Conservation (phyloP, 208 protist genomes). For the Angomonas ambiguus region DNA sequence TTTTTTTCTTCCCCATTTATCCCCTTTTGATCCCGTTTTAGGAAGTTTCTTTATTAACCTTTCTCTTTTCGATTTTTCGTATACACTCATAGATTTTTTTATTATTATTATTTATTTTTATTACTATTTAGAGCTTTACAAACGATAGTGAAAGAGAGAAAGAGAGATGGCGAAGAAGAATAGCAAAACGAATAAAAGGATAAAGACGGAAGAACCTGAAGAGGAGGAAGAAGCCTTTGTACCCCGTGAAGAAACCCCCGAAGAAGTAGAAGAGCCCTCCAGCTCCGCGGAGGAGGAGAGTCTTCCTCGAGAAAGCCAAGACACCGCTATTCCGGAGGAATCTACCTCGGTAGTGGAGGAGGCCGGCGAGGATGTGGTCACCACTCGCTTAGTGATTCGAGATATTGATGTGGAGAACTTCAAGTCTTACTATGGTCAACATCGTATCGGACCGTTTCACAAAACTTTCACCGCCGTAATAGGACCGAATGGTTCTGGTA, state of each 20-base stretch:
- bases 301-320: neutral
- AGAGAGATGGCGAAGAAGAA: neutral
- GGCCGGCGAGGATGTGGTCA: neutral
- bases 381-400: slow-evolving; percentile 93
- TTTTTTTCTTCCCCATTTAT: slow-evolving; percentile 19
- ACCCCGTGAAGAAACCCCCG: too few species aligned
- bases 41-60: too few species aligned
- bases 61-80: too few species aligned
- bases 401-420: slow-evolving; percentile 99
- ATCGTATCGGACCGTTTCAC: slow-evolving; percentile 99
- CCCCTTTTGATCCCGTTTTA: slow-evolving; percentile 9
- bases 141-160: neutral
- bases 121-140: neutral
- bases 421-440: slow-evolving; percentile 99
- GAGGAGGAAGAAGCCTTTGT: neutral
- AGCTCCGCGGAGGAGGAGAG: too few species aligned
- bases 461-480: slow-evolving; percentile 99
- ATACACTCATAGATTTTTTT: neutral
- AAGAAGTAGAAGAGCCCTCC: neutral
- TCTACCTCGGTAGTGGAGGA: neutral
- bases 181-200: neutral
- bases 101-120: neutral
- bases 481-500: slow-evolving; percentile 99
- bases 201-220: neutral
- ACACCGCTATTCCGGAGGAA: too few species aligned